These are phyloP conservation scores for Solanum bulbocastanum DNA, from an alignment of 257 asterid genomes.

Conservation along the genomic window DNA sequence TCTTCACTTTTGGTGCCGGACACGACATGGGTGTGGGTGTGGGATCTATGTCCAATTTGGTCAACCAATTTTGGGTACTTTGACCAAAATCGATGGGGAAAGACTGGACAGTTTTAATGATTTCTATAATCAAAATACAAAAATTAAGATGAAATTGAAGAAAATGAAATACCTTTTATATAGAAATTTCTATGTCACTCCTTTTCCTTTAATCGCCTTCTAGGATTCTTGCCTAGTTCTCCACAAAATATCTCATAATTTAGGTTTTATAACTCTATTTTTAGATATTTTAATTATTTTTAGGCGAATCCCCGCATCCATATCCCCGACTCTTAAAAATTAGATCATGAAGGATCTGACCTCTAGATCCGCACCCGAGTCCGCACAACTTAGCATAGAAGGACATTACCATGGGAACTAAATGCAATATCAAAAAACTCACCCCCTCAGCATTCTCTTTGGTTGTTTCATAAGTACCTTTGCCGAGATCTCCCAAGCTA, in stretches of 20 bases:
- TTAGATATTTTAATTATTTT: neutral
- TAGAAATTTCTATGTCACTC: too few relatives aligned
- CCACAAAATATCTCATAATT: neutral
- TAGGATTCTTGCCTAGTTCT: neutral
- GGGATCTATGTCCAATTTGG: too few relatives aligned
- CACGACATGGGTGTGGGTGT: too few relatives aligned
- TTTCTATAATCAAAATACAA: too few relatives aligned
- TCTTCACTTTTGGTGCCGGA: too few relatives aligned
- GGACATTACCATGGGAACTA: neutral
- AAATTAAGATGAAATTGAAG: too few relatives aligned
- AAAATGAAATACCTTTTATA: too few relatives aligned
- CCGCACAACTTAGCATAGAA: neutral
- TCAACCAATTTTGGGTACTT: too few relatives aligned
- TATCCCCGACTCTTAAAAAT: neutral
- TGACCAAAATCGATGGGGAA: too few relatives aligned
- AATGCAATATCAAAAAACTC: neutral
- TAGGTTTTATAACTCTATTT: neutral
- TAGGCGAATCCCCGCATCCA: neutral
- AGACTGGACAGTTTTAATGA: too few relatives aligned
- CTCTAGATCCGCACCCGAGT: neutral
- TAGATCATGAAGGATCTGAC: neutral
- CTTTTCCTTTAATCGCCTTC: neutral
- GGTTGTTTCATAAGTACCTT: neutral
- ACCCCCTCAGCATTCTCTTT: constrained; percentile 9
- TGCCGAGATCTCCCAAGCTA: constrained; percentile 6